Conservation (phyloP, 2,329 filamentous ascomycete species). For the Diaporthe destruens region DNA sequence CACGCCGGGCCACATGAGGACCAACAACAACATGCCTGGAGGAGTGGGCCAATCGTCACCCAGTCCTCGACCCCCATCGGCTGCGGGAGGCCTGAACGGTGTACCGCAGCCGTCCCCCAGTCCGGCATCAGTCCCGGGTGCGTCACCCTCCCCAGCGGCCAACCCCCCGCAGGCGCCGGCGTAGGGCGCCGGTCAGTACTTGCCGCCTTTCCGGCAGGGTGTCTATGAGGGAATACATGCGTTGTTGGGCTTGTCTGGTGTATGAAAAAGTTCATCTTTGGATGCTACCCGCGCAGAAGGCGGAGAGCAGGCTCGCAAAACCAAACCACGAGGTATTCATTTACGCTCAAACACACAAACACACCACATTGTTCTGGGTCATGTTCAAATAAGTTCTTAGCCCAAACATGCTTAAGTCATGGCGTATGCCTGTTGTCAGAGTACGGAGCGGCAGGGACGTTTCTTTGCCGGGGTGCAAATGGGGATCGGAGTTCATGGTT, state of each 20-base stretch:
- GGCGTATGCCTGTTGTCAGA: conserved; percentile 27
- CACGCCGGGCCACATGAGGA: conserved; percentile 50
- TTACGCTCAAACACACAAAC: neutral
- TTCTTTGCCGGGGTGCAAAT: conserved; percentile 12
- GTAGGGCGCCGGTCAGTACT: neutral
- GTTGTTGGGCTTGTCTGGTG: neutral
- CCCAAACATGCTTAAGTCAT: conserved; percentile 11
- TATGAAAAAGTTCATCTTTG: neutral
- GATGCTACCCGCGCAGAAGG: neutral
- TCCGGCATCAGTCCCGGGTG: conserved; percentile 43
- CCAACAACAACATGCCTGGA: conserved; percentile 56
- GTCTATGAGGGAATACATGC: neutral
- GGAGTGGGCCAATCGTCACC: conserved; percentile 51
- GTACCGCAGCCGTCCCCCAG: conserved; percentile 42
- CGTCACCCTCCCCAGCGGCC: conserved; percentile 52
- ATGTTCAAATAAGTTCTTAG: conserved; percentile 12
- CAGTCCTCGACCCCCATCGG: conserved; percentile 47
- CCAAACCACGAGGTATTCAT: neutral
- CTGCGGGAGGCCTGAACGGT: conserved; percentile 43
- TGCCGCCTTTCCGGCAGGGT: neutral
- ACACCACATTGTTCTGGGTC: conserved; percentile 1
- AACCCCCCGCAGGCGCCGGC: conserved; percentile 47
- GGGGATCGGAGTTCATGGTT: conserved; percentile 21
- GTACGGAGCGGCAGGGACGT: conserved; percentile 16
- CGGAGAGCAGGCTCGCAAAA: neutral